These are phyloP conservation scores for Symmetrospora coprosmae DNA, from an alignment of 768 basidiomycete genomes.

Conservation along the genomic window DNA sequence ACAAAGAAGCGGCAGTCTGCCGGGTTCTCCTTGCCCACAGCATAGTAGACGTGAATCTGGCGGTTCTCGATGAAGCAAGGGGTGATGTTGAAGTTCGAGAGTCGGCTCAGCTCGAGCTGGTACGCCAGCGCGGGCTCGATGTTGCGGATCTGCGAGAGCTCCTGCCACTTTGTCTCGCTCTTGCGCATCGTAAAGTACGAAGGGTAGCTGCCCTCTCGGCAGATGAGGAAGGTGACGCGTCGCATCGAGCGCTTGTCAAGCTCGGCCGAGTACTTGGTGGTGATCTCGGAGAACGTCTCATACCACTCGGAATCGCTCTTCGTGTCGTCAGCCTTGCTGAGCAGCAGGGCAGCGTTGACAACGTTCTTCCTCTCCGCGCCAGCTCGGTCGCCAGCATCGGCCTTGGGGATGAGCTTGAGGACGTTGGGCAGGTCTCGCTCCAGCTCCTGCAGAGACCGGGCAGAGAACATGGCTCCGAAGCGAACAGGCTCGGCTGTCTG, in stretches of 20 bases:
- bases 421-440: slow-evolving; percentile 25
- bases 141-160: slow-evolving; percentile 93
- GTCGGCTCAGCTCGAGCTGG: slow-evolving; percentile 88
- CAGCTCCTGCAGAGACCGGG: slow-evolving; percentile 44
- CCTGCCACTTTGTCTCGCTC: slow-evolving; percentile 56
- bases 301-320: slow-evolving; percentile 64
- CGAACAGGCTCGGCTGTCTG: slow-evolving; percentile 56
- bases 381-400: slow-evolving; percentile 46
- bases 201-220: slow-evolving; percentile 80
- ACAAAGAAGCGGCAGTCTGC: slow-evolving; percentile 98
- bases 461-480: slow-evolving; percentile 81
- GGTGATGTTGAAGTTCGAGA: slow-evolving; percentile 89
- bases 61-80: slow-evolving; percentile 95
- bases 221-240: slow-evolving; percentile 79
- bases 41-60: slow-evolving; percentile 96
- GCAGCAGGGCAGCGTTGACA: slow-evolving; percentile 79
- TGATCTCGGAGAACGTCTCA: slow-evolving; percentile 52
- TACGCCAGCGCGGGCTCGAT: slow-evolving; percentile 95
- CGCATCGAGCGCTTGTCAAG: slow-evolving; percentile 68
- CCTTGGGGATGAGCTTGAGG: slow-evolving; percentile 46
- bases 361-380: slow-evolving; percentile 67
- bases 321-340: slow-evolving; percentile 53
- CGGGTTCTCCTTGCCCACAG: slow-evolving; percentile 84
- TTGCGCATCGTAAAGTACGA: slow-evolving; percentile 84
- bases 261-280: slow-evolving; percentile 53